Base-by-base conservation (phyloP, 257 asterid genomes). In the Solanum phureja region DNA sequence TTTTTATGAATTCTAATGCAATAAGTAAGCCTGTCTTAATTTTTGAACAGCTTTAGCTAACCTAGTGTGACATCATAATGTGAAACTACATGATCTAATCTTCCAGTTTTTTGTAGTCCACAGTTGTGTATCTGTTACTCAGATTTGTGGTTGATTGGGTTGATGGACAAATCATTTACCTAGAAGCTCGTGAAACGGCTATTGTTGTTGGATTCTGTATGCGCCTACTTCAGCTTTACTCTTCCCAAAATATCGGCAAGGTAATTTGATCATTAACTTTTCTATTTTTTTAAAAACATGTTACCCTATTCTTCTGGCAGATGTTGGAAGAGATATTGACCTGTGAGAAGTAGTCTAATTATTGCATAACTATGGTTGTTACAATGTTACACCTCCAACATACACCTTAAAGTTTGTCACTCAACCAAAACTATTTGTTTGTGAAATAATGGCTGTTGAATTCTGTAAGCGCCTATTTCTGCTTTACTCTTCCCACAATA, bases 141-240 rank as follows among this genome's bases (percentile, higher is more conserved):
- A 97, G 93, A 92, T 97, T 94, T 92, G 98, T 94, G 74, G 94
- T 95, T 85, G 94, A 95, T 88, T 97, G 99, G 99, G 98, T 97
- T 92, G 97, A 93, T 37, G 98, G 97, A 87, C 99, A 97, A 95
- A 96, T 97, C 89, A 92, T 87, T 92, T 93, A 93, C 94, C 91
- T 97, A 76, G 99, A 97, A 92, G 96, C 98, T 87, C 98, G 89
- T 88, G 99, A 97, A 94, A 97, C 99, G 86, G 96, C 94, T 88
- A 92, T 90, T 84, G 98, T 93, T 83, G 94, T 97, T 73, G 96
- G 93, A 90, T 97, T 97, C 92, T 95, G 98, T 85, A 92, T 92
- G 96, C 96, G 92, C 79, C 87, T 97, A 91, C 98, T 97, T 91
- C 97, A 93, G 93, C 94, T 93, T 52, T 97, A 97, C 93, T 95